These are phyloP conservation scores for Davidsoniella australis DNA, from an alignment of 2,329 filamentous ascomycete genomes.

Conservation along the genomic window DNA sequence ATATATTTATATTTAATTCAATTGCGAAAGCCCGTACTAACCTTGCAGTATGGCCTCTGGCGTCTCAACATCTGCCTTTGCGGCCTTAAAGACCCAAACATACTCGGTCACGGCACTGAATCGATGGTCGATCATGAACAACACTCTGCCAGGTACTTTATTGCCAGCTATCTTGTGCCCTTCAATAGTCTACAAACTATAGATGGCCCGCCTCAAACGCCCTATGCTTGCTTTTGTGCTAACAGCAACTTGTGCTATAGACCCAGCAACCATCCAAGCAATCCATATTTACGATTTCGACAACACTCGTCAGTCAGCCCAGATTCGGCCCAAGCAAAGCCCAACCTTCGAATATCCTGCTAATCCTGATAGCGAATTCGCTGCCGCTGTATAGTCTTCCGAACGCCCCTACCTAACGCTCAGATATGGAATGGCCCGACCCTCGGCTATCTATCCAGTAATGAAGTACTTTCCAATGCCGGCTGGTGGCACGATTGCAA, in stretches of 20 bases:
- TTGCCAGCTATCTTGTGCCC: neutral
- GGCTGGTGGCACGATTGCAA: slow-evolving; percentile 95
- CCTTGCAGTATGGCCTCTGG: slow-evolving; percentile 4
- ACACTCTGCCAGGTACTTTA: slow-evolving; percentile 7
- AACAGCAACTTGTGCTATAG: slow-evolving; percentile 18
- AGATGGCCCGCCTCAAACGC: neutral
- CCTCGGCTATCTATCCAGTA: slow-evolving; percentile 57
- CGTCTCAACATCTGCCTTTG: slow-evolving; percentile 6
- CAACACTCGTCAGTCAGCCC: slow-evolving; percentile 55
- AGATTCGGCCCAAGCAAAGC: neutral
- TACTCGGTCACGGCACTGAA: slow-evolving; percentile 9
- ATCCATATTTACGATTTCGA: slow-evolving; percentile 97
- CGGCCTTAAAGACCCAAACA: slow-evolving; percentile 9
- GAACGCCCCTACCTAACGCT: slow-evolving; percentile 74
- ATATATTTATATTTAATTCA: neutral
- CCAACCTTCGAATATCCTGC: too few species aligned
- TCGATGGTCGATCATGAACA: slow-evolving; percentile 11
- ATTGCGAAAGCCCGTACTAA: neutral
- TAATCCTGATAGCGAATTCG: too few species aligned
- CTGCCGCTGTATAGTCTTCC: slow-evolving; percentile 47
- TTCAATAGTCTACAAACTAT: too few species aligned
- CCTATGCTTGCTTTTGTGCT: neutral
- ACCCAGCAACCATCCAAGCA: slow-evolving; percentile 51
- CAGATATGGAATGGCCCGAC: slow-evolving; percentile 71
- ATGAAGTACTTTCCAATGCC: slow-evolving; percentile 62